Base-by-base conservation (phyloP, 1,284 basidiomycete species). In the Malassezia globosa region DNA sequence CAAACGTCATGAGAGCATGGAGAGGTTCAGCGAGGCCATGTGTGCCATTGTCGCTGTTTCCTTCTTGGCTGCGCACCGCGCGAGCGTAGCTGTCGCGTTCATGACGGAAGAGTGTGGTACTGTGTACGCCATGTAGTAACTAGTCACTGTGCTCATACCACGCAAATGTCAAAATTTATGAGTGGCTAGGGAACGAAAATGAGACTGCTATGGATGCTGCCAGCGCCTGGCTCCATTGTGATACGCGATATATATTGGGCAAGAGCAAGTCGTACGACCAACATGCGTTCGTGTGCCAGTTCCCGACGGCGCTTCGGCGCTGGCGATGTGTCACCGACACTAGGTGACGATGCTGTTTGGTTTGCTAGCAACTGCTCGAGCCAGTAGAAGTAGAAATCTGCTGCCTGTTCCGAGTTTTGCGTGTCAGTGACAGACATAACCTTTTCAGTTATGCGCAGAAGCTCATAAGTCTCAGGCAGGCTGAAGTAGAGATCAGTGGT, bases 371-470 rank as follows among this genome's bases (percentile, higher is more conserved):
- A 54, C 5, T 49, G 55, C 39, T 65, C 41, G 36, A 66, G 54
- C 24, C 54, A 57, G 22, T 60, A 55, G 4, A 67, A 54, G 44
- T 59, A 67, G 43, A 66, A 61, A 11, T 60, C 48, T 18, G 58
- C 55, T 43, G 58, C 57, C 31, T 53, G 34, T 2, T n/a, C 21
- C 11, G 57, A 48, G 35, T 66, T 55, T 44, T 52, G 49, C n/a
- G 39, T 42, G 19, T 39, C 46, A 1, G 58, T 54, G 2, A 55
- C 46, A 16, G 50, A 48, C 22, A 51, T 55, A 46, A 70, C 56
- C 43, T 59, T 52, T 33, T 70, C 67, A 21, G 62, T 53, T 42
- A 60, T 49, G 23, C 66, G 64, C 38, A 70, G 51, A 38, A 69
- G 44, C 37, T 69, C 67, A 36, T 62, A 64, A 1, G 64, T 61